Evolutionary conservation across 805 yeast species (phyloP).

Genomic region (Millerago galiae): DNA sequence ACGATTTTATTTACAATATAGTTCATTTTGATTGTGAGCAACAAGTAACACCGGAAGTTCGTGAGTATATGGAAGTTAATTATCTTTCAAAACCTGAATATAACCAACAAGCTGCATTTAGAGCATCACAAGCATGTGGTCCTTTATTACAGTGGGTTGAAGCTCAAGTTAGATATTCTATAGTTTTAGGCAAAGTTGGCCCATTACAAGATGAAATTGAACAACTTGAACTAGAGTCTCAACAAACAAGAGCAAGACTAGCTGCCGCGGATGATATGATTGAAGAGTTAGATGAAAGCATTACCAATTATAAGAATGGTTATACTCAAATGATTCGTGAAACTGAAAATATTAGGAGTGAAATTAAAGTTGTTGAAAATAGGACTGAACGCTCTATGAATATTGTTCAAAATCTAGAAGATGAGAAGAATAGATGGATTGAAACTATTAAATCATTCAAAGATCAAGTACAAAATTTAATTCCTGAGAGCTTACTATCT

Average conservation of each 20-base stretch:
- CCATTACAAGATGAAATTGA: conserved; percentile 68
- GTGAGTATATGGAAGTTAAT: conserved; percentile 47
- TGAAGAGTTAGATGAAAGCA: conserved; percentile 59
- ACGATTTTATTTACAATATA: conserved; percentile 80
- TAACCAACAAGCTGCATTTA: conserved; percentile 64
- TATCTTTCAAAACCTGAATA: conserved; percentile 61
- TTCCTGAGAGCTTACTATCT: conserved; percentile 61
- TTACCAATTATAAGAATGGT: conserved; percentile 56
- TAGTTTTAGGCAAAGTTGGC: conserved; percentile 61
- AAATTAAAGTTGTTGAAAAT: conserved; percentile 54
- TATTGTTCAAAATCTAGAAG: conserved; percentile 55
- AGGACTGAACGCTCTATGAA: conserved; percentile 58
- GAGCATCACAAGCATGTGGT: conserved; percentile 95
- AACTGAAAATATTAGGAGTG: conserved; percentile 65
- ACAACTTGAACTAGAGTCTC: conserved; percentile 51
- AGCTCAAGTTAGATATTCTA: conserved; percentile 79
- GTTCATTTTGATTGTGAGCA: conserved; percentile 63
- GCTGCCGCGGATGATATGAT: conserved; percentile 81
- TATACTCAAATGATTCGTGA: conserved; percentile 77
- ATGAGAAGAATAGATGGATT: conserved; percentile 76
- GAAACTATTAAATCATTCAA: conserved; percentile 46
- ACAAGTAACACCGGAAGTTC: conserved; percentile 47
- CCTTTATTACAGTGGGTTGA: conserved; percentile 84
- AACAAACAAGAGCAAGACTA: conserved; percentile 59
- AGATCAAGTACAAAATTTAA: conserved; percentile 35